phyloP scores from a whole-genome alignment of 345 rosid species.

The Rhodamnia rubescens region DNA sequence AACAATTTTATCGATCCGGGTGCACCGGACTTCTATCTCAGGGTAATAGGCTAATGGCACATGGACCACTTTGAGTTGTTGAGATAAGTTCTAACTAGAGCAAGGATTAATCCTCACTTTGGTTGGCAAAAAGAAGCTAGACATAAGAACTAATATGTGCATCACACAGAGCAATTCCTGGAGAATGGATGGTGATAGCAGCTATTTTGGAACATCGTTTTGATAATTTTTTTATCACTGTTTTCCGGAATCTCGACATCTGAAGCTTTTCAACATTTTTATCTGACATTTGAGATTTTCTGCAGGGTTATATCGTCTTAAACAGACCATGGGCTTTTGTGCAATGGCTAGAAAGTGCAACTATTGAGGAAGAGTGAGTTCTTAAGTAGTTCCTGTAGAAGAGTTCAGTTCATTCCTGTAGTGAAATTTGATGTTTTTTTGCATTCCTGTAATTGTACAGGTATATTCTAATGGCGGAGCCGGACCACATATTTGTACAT shows the following conservation, averaged over 20 bases:
- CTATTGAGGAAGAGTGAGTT: slow-evolving; percentile 57
- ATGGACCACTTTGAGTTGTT: background rate
- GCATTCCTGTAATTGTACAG: slow-evolving; percentile 19
- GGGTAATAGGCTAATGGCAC: background rate
- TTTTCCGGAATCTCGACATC: background rate
- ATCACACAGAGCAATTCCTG: background rate
- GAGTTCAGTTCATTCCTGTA: background rate
- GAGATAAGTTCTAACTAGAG: background rate
- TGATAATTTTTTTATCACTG: background rate
- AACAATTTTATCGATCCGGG: background rate
- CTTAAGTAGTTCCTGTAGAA: background rate
- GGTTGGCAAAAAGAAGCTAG: background rate
- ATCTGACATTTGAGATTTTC: background rate
- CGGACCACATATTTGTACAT: slow-evolving; percentile 60
- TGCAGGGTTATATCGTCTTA: slow-evolving; percentile 68
- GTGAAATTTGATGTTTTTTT: background rate
- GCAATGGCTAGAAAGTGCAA: slow-evolving; percentile 69
- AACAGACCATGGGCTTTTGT: slow-evolving; percentile 84
- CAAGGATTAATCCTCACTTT: background rate
- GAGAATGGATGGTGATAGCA: background rate
- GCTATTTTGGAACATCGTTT: background rate
- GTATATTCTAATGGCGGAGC: slow-evolving; percentile 76
- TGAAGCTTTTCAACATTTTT: background rate
- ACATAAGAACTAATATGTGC: background rate
- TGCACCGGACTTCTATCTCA: background rate